Percentiles rank a stretch among this genome's conserved stretches.
These are phyloP conservation scores for Phellopilus nigrolimitatus DNA, from an alignment of 1,284 basidiomycete species.

Conservation along the genomic window DNA sequence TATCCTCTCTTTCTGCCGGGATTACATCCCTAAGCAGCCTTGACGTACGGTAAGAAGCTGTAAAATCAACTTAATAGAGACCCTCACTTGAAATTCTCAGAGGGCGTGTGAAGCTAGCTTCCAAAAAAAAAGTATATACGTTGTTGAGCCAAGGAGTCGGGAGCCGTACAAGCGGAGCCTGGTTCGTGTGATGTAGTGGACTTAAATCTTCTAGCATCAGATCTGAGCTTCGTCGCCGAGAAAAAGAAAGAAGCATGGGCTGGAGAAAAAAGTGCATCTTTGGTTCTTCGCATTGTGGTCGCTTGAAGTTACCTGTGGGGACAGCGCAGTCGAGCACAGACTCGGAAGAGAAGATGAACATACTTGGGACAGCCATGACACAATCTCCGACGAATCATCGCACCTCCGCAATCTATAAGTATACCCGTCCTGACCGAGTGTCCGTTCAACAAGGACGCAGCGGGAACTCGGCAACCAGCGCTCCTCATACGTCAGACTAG, in stretches of 20 bases:
- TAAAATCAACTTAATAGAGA: too few species aligned
- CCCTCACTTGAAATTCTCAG: neutral
- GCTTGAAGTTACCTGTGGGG: too few species aligned
- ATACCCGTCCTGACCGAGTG: conserved; percentile 5
- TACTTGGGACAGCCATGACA: too few species aligned
- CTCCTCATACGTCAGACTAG: neutral
- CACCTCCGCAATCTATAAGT: too few species aligned
- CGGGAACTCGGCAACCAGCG: neutral
- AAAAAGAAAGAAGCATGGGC: neutral
- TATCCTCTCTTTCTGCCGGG: neutral
- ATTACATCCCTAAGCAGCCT: neutral
- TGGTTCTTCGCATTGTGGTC: too few species aligned
- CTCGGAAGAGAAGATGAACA: too few species aligned
- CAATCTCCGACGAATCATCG: too few species aligned
- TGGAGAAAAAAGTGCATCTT: too few species aligned
- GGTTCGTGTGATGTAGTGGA: neutral
- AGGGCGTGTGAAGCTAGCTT: neutral
- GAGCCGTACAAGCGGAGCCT: too few species aligned
- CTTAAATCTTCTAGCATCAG: neutral
- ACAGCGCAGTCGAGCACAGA: too few species aligned
- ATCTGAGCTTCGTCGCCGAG: too few species aligned
- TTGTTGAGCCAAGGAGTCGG: neutral
- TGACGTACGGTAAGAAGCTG: too few species aligned
- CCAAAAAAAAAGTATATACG: neutral
- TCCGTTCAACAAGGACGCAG: conserved; percentile 5